These are phyloP conservation scores for Mortierella polycephala DNA, from an alignment of 371 early-diverging fungal species.

Conservation along the genomic window DNA sequence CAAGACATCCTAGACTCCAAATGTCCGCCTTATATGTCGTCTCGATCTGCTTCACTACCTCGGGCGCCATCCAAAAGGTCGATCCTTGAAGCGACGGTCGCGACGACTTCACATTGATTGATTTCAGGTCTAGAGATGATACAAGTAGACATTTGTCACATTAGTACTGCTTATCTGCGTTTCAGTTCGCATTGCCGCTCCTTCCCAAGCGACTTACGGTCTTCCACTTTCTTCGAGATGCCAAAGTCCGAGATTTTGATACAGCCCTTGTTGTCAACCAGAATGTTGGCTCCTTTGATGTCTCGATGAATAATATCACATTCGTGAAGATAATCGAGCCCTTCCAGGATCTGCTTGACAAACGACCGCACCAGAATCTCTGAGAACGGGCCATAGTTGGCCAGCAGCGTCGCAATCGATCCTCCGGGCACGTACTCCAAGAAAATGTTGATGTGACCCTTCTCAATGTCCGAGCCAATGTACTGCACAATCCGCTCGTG, in stretches of 20 bases:
- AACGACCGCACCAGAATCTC: conserved; percentile 86
- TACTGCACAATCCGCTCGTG: conserved; percentile 97
- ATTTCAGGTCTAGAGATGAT: conserved; percentile 34
- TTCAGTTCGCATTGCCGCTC: background rate
- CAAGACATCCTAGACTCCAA: conserved; percentile 92
- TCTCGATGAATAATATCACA: conserved; percentile 98
- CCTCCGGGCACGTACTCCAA: conserved; percentile 99
- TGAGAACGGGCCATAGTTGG: conserved; percentile 89
- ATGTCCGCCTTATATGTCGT: conserved; percentile 89
- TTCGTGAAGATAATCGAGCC: conserved; percentile 94
- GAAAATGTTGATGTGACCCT: conserved; percentile 90
- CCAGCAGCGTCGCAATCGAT: conserved; percentile 87
- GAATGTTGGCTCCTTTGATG: conserved; percentile 96
- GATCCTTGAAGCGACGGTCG: conserved; percentile 90
- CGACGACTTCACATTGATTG: conserved; percentile 51
- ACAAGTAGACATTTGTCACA: background rate
- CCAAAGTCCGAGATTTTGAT: conserved; percentile 99
- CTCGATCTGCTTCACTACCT: conserved; percentile 85
- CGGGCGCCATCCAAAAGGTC: conserved; percentile 93
- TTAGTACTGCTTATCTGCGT: background rate
- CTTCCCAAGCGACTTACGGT: conserved; percentile 58
- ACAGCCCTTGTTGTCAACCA: conserved; percentile 91
- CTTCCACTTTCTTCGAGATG: conserved; percentile 94
- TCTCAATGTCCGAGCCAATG: conserved; percentile 87
- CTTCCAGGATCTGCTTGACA: conserved; percentile 92